A percentile compares a stretch with the other conserved stretches of the same genome.
These are phyloP conservation scores for Curvularia spicifera DNA, from an alignment of 2,329 filamentous ascomycete species.

Conservation along the genomic window DNA sequence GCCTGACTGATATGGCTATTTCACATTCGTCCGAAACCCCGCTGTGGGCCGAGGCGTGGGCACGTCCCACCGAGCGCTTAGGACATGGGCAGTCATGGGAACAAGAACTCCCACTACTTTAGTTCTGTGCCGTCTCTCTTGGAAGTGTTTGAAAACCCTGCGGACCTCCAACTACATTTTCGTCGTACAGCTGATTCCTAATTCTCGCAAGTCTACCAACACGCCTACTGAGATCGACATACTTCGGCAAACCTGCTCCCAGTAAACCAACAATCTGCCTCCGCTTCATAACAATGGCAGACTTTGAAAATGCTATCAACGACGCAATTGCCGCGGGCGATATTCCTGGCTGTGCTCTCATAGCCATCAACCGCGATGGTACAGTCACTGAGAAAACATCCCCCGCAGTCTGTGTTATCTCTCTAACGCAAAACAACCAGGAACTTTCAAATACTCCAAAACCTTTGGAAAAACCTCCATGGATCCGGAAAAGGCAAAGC, in stretches of 20 bases:
- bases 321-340: slow-evolving; percentile 29
- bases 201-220: not conserved
- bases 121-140: not conserved
- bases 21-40: not conserved
- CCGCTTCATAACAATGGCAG: slow-evolving; percentile 16
- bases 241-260: not conserved
- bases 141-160: not conserved
- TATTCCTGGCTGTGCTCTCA: slow-evolving; percentile 35
- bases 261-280: not conserved
- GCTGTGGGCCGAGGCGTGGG: not conserved
- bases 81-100: not conserved
- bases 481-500: slow-evolving; percentile 26
- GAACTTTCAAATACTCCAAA: slow-evolving; percentile 47
- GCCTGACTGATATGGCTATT: not conserved
- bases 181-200: not conserved
- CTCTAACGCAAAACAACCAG: slow-evolving; percentile 24
- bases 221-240: not conserved
- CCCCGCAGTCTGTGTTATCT: not conserved
- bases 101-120: not conserved
- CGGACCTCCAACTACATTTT: not conserved
- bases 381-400: not conserved
- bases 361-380: slow-evolving; percentile 38
- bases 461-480: slow-evolving; percentile 45
- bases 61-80: not conserved
- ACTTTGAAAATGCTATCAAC: slow-evolving; percentile 35